Percentiles rank a stretch among this genome's conserved stretches.
These are phyloP conservation scores for Kwoniella europaea DNA, from an alignment of 768 basidiomycete genomes.

Conservation along the genomic window DNA sequence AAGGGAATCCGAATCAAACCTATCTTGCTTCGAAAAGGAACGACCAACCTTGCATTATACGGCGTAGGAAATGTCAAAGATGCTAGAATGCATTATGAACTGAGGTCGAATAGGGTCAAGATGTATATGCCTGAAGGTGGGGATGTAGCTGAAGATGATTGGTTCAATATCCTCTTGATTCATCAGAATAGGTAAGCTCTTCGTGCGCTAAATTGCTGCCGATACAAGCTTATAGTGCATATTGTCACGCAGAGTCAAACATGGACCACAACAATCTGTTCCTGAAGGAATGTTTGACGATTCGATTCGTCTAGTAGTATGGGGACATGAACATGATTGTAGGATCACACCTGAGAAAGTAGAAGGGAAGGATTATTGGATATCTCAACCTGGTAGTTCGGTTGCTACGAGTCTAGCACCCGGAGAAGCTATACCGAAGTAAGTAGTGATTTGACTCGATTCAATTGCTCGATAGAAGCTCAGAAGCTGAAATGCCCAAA, in stretches of 20 bases:
- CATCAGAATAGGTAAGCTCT: constrained; percentile 87
- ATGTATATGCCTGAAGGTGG: constrained; percentile 91
- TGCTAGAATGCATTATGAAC: constrained; percentile 92
- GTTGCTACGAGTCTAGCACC: constrained; percentile 93
- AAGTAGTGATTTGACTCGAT: constrained; percentile 26
- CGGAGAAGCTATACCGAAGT: constrained; percentile 93
- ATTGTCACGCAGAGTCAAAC: constrained; percentile 72
- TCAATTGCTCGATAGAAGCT: background rate
- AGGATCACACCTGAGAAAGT: constrained; percentile 88
- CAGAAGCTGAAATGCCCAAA: too few species aligned
- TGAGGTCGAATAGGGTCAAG: constrained; percentile 87
- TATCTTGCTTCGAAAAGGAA: constrained; percentile 87
- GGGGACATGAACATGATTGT: constrained; percentile 99
- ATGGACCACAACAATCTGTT: constrained; percentile 90
- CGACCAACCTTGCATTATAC: constrained; percentile 84
- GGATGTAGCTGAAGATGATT: constrained; percentile 68
- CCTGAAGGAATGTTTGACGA: constrained; percentile 98
- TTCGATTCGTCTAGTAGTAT: constrained; percentile 86
- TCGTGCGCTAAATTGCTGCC: background rate
- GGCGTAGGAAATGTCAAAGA: constrained; percentile 97
- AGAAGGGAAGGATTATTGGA: constrained; percentile 85
- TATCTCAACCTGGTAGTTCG: constrained; percentile 92
- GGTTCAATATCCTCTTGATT: constrained; percentile 92
- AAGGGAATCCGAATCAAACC: constrained; percentile 83
- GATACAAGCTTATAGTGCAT: background rate